Base-by-base conservation (phyloP, 495 filamentous ascomycete species). In the Penicillium arizonense region DNA sequence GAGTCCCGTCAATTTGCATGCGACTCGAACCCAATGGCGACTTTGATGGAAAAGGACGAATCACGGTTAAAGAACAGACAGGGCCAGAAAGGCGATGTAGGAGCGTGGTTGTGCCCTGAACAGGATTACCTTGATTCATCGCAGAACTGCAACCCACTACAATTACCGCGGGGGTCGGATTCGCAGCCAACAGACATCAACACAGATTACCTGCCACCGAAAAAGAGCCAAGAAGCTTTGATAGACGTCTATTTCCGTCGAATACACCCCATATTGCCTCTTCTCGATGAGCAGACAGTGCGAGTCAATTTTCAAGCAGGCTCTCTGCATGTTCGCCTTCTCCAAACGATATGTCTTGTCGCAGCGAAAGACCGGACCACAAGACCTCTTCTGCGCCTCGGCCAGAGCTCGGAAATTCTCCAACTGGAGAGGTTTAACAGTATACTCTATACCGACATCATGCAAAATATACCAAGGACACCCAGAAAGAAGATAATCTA, bases 271-370 rank as follows among this genome's bases (percentile, higher is more conserved):
- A 16, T 63, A 9, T 32, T 65, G 12, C 62, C 72, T 11, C 44
- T 75, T 28, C 18, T 75, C 4, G 58, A 74, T 44, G 62, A 71
- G 24, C 37, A 53, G 0, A 50, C 52, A 1, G 28, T 58, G 5
- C 61, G 44, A 18, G 47, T 33, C 18, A 59, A 60, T 16, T 61
- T 56, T 11, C 39, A 52, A 30, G 54, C 61, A 16, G 59, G 51
- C 1, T 30, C 44, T n/a, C 20, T 59, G 8, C 50, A 49, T 48
- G 43, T 57, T 16, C 34, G 57, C 11, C 62, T 74, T 24, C 44
- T 67, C 14, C 68, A 68, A 14, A 43, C 59, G 3, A 57, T 75
- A 14, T 65, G 62, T 34, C 69, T 75, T 44, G 71, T 67, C 43
- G 65, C 72, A 10, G 59, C 69, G 4, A 68, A 72, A 20, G 69